These are phyloP conservation scores for Tetrapisispora phaffii DNA, from an alignment of 805 yeast species.

Conservation along the genomic window DNA sequence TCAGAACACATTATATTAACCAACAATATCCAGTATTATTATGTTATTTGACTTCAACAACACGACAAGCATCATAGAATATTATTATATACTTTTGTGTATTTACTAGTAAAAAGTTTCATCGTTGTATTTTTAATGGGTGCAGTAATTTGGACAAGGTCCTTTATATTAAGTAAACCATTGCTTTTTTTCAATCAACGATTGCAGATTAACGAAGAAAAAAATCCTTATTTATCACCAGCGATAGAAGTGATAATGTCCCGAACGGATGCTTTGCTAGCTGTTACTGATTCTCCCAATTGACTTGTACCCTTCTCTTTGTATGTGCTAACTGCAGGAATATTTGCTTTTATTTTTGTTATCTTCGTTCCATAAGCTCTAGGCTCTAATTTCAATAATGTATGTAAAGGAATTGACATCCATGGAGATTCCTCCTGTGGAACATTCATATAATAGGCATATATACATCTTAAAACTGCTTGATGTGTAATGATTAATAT, in stretches of 20 bases:
- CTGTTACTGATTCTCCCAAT: conserved; percentile 31
- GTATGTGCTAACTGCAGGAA: conserved; percentile 95
- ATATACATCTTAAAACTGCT: conserved; percentile 90
- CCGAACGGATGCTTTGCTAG: not conserved
- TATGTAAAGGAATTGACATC: conserved; percentile 97
- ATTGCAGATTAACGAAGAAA: not conserved
- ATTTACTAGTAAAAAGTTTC: not conserved
- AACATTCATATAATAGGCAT: conserved; percentile 96
- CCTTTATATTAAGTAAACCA: not conserved
- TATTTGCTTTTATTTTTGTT: conserved; percentile 84
- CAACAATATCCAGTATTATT: not conserved
- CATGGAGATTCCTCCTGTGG: conserved; percentile 97
- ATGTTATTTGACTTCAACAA: not conserved
- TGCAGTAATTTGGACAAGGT: not conserved
- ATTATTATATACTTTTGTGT: not conserved
- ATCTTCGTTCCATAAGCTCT: conserved; percentile 85
- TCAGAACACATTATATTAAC: not conserved
- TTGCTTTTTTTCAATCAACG: not conserved
- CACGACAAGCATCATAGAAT: not conserved
- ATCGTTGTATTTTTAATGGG: too few species aligned
- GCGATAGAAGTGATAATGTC: conserved; percentile 2
- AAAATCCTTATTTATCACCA: not conserved
- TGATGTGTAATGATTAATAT: conserved; percentile 94
- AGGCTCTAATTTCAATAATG: conserved; percentile 90
- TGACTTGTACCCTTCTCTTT: conserved; percentile 80